A percentile compares a stretch with the other conserved stretches of the same genome.
Evolutionary conservation across 768 basidiomycete species (phyloP).

Genomic region (Mycena galericulata): DNA sequence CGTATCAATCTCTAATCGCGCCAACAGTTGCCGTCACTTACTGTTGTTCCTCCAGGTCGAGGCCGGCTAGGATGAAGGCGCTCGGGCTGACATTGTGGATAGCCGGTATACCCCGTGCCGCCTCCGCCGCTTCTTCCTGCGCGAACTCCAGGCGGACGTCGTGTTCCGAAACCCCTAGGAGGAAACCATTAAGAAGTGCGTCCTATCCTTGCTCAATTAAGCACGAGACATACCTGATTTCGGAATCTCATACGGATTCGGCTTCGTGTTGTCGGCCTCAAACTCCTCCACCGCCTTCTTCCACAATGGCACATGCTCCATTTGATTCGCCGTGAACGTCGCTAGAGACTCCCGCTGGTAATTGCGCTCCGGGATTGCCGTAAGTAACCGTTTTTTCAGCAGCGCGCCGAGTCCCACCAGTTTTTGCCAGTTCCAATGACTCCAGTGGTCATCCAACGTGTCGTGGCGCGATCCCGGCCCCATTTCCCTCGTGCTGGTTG

Average conservation of each 20-base stretch:
- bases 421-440: conserved; percentile 44
- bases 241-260: conserved; percentile 3
- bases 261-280: neutral
- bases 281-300: neutral
- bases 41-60: conserved; percentile 26
- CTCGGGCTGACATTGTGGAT: conserved; percentile 16
- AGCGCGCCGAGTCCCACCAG: conserved; percentile 37
- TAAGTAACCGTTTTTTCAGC: no score
- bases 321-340: neutral
- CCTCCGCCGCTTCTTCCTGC: conserved; percentile 19
- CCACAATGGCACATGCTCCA: neutral
- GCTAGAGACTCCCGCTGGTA: neutral
- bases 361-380: neutral
- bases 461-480: conserved; percentile 45
- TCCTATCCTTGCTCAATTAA: no score
- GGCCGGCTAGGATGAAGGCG: neutral
- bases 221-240: neutral
- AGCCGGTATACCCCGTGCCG: neutral
- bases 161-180: neutral
- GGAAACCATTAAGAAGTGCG: neutral
- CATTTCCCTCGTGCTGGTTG: conserved; percentile 51
- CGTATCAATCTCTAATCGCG: neutral
- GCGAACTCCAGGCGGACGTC: neutral
- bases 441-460: conserved; percentile 42
- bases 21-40: neutral